Base-by-base conservation (phyloP, 495 filamentous ascomycete genomes). In the Penicillium nucicola region DNA sequence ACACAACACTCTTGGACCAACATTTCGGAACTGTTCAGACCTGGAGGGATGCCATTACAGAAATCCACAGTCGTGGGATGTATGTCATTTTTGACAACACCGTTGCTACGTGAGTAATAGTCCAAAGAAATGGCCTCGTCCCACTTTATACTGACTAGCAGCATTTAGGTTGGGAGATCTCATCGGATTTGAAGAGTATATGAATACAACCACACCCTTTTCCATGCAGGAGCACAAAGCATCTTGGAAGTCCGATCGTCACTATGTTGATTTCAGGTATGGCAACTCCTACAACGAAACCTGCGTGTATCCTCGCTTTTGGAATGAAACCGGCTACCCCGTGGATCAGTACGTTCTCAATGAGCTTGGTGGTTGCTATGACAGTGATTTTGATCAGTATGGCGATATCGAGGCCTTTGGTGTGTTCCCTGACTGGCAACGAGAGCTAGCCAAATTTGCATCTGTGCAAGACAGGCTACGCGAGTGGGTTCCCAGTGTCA, bases 1-100 rank as follows among this genome's bases (percentile, higher is more conserved):
- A 90, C 49, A 77, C 86, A 23, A 88, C 86, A 0, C 68, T 89
- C 7, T 72, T 90, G 1, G 86, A 89, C 60, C 77, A 81, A 45
- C 86, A 90, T 61, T 85, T 79, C 50, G 86, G 84, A 3, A 80
- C 71, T 11, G 80, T 90, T 42, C 59, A 80, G 23, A 64, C 68
- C 33, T 90, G 86, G 85, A 80, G 84, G 61, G 59, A 74, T 32
- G 77, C 80, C 1, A 82, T 90, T 47, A 70, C 74, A 8, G 84
- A 84, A 39, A 84, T 89, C 19, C 84, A 88, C 61, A 66, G 60
- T 4, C 76, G 81, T 7, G 80, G 78, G 32, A 88, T 89, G 84
- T 87, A 84, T 69, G 83, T 88, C 25, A 70, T 89, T 18, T 69
- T 88, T 54, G 85, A 89, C 54, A 87, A 88, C 53, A 89, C 85